phyloP scores from a whole-genome alignment of 768 basidiomycete species.

The Mycena venus region DNA sequence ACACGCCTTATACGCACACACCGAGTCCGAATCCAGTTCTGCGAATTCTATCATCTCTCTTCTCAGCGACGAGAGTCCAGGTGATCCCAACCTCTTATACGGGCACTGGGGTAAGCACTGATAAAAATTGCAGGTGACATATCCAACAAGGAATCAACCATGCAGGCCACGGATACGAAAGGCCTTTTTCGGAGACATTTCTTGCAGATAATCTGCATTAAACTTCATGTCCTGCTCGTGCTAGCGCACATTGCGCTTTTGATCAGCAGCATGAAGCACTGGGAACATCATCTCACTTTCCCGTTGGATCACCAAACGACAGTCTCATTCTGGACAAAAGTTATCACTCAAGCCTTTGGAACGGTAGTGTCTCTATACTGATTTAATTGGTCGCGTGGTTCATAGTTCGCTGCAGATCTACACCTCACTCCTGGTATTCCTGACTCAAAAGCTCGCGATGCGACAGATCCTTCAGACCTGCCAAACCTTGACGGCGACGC shows the following conservation, averaged over 20 bases:
- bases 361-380: not conserved
- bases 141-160: no score
- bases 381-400: not conserved
- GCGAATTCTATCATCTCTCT: no score
- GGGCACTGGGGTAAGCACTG: no score
- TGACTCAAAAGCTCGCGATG: constrained; percentile 36
- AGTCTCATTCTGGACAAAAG: not conserved
- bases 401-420: not conserved
- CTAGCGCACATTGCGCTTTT: not conserved
- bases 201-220: no score
- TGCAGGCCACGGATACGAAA: no score
- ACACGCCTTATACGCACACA: no score
- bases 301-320: not conserved
- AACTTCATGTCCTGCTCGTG: not conserved
- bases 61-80: no score
- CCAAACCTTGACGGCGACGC: constrained; percentile 33
- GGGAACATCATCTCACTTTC: not conserved
- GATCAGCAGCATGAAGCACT: not conserved
- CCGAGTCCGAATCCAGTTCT: no score
- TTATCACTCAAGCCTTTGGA: not conserved
- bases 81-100: no score
- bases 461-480: not conserved
- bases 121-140: no score
- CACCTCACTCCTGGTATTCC: constrained; percentile 16
- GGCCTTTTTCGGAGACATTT: no score